Evolutionary conservation across 257 asterid genomes (phyloP), one percentile per base, ranked within the genome.

Genomic region (Nicotiana undulata): DNA sequence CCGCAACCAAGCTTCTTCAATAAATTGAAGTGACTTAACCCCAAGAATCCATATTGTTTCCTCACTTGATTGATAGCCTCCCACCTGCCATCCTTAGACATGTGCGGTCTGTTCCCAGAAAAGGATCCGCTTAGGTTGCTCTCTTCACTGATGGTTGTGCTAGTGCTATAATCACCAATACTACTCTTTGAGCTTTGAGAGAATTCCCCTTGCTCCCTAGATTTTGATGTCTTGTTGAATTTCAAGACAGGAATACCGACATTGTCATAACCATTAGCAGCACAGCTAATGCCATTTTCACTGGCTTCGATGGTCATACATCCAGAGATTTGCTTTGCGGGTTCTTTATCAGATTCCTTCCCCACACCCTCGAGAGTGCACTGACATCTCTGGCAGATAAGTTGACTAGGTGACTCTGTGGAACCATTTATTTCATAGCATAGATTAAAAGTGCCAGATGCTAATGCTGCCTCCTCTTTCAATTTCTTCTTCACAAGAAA

Each of bases 171-270:
- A 72, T 89, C 98, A 75, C 96, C 95, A 52, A 90, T 85, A 82
- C 97, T 93, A 89, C 98, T 93, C 90, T 91, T 88, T 55, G 98
- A 91, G 86, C 98, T 93, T 67, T 89, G 98, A 9, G 93, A 90
- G 78, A 94, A 87, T 72, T 91, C 94, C 72, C 90, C 95, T 84
- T 91, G 91, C 80, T 87, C 92, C 46, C 84, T 82, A 53, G 84
- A 63, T 79, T 90, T 90, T 66, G 86, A 81, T 64, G 32, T 49
- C 79, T 24, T 84, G 82, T 51, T 88, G 31, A 81, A 85, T 84
- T 90, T 89, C 61, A 70, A 84, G 58, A 79, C 77, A 13, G 89
- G 65, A 49, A 83, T 40, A 60, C 65, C 82, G 49, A 74, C 77
- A 81, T 49, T 83, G 79, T 18, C 88, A 84, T 86, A 80, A 81